Percentiles rank a stretch among this genome's conserved stretches.
Evolutionary conservation across 352 stramenopile genomes (phyloP).

Genomic region (Aphanomyces euteiches): DNA sequence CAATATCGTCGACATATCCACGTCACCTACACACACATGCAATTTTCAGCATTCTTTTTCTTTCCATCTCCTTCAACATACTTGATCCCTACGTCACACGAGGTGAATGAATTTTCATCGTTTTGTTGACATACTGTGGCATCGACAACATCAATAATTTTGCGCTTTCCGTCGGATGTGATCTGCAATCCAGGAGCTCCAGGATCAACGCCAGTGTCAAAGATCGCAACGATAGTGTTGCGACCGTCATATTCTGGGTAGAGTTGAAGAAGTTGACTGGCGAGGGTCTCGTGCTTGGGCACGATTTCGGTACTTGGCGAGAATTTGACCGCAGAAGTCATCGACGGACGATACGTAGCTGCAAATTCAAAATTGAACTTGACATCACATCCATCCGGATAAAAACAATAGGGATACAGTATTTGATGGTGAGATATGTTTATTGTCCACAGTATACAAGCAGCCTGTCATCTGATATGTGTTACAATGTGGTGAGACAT

Average conservation of each 20-base stretch:
- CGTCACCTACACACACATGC: slow-evolving; percentile 66
- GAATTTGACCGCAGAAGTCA: neutral
- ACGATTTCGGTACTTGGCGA: slow-evolving; percentile 40
- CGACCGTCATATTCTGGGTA: slow-evolving; percentile 88
- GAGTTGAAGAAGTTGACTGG: slow-evolving; percentile 64
- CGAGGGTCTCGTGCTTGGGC: slow-evolving; percentile 90
- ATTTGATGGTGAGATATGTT: too few relatives aligned
- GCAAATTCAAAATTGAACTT: neutral
- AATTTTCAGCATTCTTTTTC: neutral
- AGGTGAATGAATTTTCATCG: too few relatives aligned
- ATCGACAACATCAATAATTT: slow-evolving; percentile 95
- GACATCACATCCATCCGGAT: neutral
- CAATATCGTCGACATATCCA: slow-evolving; percentile 80
- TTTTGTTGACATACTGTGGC: slow-evolving; percentile 65
- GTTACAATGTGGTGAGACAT: too few relatives aligned
- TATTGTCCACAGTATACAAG: too few relatives aligned
- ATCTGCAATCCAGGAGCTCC: slow-evolving; percentile 82
- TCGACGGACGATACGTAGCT: neutral
- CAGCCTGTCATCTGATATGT: too few relatives aligned
- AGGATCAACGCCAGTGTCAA: slow-evolving; percentile 95
- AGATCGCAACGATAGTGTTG: slow-evolving; percentile 89
- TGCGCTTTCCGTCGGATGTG: slow-evolving; percentile 83
- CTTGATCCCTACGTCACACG: slow-evolving; percentile 6
- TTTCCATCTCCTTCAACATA: neutral
- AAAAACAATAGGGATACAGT: too few relatives aligned